Conservation (phyloP, 805 yeast genomes). For the Blastobotrys peoriensis region DNA sequence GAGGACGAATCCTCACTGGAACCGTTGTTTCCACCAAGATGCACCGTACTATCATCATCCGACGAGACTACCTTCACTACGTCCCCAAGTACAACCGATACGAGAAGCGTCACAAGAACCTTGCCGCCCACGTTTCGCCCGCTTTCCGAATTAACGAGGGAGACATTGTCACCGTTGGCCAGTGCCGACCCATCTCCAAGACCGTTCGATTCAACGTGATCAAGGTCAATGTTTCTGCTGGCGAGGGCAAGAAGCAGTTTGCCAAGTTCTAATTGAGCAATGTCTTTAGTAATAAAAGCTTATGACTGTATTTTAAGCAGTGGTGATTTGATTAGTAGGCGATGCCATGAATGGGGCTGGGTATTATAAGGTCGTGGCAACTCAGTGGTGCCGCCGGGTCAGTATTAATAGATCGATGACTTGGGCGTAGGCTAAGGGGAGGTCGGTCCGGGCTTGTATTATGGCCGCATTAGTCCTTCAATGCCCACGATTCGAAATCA, state of each 20-base stretch:
- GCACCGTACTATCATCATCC: constrained; percentile 99
- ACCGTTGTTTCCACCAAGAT: constrained; percentile 99
- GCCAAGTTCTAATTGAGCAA: constrained; percentile 72
- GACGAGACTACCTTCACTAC: constrained; percentile 99
- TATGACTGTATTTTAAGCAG: neutral
- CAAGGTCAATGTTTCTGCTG: constrained; percentile 84
- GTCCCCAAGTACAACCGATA: constrained; percentile 99
- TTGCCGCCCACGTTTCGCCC: constrained; percentile 99
- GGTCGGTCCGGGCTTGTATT: neutral
- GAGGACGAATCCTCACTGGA: constrained; percentile 99
- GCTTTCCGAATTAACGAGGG: constrained; percentile 99
- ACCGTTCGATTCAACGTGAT: constrained; percentile 99
- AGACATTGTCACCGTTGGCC: constrained; percentile 99
- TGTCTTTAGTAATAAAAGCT: neutral
- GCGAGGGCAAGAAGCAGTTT: constrained; percentile 87
- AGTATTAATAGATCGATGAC: too few species aligned
- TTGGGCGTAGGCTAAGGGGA: neutral
- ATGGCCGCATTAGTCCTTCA: too few species aligned
- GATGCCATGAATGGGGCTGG: constrained; percentile 3
- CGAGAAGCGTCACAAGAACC: constrained; percentile 99
- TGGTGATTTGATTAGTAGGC: too few species aligned
- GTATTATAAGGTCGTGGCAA: too few species aligned
- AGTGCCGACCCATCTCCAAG: constrained; percentile 99
- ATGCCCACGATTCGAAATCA: too few species aligned
- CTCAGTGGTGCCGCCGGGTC: too few species aligned